These are phyloP conservation scores for Fusarium bulbicola DNA, from an alignment of 2,329 filamentous ascomycete genomes.

Conservation along the genomic window DNA sequence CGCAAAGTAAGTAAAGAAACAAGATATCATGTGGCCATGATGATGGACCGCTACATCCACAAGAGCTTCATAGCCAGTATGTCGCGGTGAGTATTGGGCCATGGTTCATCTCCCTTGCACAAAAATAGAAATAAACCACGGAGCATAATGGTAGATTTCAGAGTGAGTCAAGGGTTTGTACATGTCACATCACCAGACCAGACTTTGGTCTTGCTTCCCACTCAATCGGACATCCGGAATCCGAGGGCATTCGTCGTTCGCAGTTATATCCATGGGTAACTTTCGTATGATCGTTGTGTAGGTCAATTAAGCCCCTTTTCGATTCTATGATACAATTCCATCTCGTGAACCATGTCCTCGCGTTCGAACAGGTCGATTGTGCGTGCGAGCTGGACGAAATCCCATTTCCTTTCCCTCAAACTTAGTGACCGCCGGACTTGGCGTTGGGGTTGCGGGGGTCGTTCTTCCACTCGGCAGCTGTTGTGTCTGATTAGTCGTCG, in stretches of 20 bases:
- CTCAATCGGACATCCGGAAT: constrained; percentile 7
- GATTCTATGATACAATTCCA: constrained; percentile 56
- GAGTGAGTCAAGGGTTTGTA: constrained; percentile 76
- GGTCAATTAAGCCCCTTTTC: constrained; percentile 49
- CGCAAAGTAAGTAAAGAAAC: background rate
- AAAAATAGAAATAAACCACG: constrained; percentile 86
- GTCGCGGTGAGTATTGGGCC: constrained; percentile 75
- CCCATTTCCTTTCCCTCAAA: constrained; percentile 30
- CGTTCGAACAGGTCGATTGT: constrained; percentile 42
- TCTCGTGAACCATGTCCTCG: constrained; percentile 36
- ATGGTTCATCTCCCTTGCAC: constrained; percentile 75
- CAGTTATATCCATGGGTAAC: background rate
- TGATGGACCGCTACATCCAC: constrained; percentile 78
- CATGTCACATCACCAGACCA: constrained; percentile 4
- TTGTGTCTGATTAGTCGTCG: constrained; percentile 41
- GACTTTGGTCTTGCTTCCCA: background rate
- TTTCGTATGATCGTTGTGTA: constrained; percentile 35
- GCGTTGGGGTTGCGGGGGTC: constrained; percentile 86
- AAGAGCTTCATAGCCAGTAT: constrained; percentile 54
- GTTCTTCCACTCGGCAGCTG: constrained; percentile 96
- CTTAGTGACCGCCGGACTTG: constrained; percentile 59
- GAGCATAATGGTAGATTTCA: constrained; percentile 73
- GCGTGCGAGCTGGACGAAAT: constrained; percentile 37
- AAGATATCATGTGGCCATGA: constrained; percentile 62
- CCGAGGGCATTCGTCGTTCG: background rate